Evolutionary conservation across 257 asterid species (phyloP), one percentile per base, ranked within the genome.

Genomic region (Solanum chiquidenum): DNA sequence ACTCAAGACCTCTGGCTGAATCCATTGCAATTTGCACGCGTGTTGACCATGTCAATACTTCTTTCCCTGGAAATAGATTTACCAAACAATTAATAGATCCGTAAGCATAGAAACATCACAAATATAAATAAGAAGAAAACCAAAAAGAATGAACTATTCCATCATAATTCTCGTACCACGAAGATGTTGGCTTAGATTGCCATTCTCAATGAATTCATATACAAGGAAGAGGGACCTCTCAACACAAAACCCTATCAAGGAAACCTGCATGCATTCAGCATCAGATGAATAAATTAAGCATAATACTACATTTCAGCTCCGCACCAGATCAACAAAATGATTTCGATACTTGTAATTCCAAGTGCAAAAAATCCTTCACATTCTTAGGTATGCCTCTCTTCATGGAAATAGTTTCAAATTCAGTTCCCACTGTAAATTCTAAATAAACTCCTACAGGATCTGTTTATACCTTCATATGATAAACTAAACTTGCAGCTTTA

Each of bases 1-100:
- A 96, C 87, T 96, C 99, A 46, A 96, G 98, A 84, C 99, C 99
- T 91, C 99, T 93, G 16, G 99, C 99, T 79, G 99, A 96, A 88
- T 96, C 99, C 76, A 94, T 94, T 31, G 99, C 98, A 87, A 96
- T 96, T 89, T 96, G 99, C 88, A 96, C 93, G 93, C 99, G 92
- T 69, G 90, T 90, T 90, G 98, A 60, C 99, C 99, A 96, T 46
- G 98, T 82, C 74, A 96, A 90, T 72, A 96, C 95, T 52, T 94
- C 94, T 91, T 86, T 90, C 75, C 87, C 99, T 95, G 91, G 84
- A 88, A 87, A 88, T 42, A 44, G 72, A 25, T 40, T 55, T 40
- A 60, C 90, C 37, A 89, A 72, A 83, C 88, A 35, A 87, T 38
- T 87, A 38, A 37, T 27, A 64, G 5, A 34, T 34, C 14, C 2